Evolutionary conservation across 2,329 filamentous ascomycete species (phyloP).

Genomic region (Ceratocystis lukuohia): DNA sequence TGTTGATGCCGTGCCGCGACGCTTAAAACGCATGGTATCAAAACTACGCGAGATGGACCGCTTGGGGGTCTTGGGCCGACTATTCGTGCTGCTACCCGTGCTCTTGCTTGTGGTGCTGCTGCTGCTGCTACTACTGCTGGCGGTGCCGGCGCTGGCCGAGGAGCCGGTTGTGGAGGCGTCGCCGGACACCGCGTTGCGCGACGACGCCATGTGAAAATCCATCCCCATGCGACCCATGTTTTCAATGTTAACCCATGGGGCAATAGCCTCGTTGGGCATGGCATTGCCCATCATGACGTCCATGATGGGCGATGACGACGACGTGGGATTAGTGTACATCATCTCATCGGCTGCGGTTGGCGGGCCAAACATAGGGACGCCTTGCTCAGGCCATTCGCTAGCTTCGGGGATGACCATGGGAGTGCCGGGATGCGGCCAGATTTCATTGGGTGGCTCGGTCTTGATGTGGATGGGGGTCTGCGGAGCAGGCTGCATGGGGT

Average conservation of each 20-base stretch:
- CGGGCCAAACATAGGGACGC: conserved; percentile 17
- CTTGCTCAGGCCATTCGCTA: conserved; percentile 28
- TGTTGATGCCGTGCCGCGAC: conserved; percentile 16
- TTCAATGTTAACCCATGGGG: conserved; percentile 14
- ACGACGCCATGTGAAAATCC: conserved; percentile 14
- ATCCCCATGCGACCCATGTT: conserved; percentile 10
- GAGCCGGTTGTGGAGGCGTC: neutral
- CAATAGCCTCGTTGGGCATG: conserved; percentile 12
- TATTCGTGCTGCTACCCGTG: neutral
- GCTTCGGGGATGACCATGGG: conserved; percentile 31
- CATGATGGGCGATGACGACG: conserved; percentile 12
- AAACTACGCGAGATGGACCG: conserved; percentile 21
- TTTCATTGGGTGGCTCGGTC: conserved; percentile 18
- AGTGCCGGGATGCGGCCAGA: conserved; percentile 31
- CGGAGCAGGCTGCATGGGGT: conserved; percentile 14
- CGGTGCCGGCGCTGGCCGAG: neutral
- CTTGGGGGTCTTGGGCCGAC: conserved; percentile 20
- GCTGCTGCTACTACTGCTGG: neutral
- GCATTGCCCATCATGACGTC: conserved; percentile 15
- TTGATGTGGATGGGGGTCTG: conserved; percentile 13
- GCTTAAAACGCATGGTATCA: conserved; percentile 22
- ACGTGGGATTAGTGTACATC: conserved; percentile 10
- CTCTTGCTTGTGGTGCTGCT: neutral
- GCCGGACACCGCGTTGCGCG: conserved; percentile 8
- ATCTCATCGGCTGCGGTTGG: conserved; percentile 16